Percentiles rank a stretch among this genome's conserved stretches.
phyloP scores from a whole-genome alignment of 1,284 basidiomycete genomes.

The Coniferiporia weirii region DNA sequence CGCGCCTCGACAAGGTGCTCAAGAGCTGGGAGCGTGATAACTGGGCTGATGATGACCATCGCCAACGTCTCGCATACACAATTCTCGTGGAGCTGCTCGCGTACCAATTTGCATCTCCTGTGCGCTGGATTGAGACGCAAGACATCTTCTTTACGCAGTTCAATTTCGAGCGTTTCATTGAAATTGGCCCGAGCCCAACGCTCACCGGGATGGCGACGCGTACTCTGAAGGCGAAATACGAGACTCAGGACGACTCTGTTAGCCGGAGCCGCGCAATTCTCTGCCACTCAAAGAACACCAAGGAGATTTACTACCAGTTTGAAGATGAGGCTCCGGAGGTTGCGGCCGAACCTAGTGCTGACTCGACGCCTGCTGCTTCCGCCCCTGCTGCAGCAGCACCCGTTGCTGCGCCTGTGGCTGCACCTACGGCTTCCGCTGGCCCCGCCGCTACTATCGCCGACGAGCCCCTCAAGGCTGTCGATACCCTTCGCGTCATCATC shows the following conservation, averaged over 20 bases:
- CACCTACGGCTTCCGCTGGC: constrained; percentile 46
- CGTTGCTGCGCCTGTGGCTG: constrained; percentile 39
- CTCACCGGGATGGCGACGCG: constrained; percentile 95
- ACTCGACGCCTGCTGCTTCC: constrained; percentile 36
- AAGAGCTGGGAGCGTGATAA: constrained; percentile 90
- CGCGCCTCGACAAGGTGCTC: constrained; percentile 88
- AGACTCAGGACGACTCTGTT: constrained; percentile 81
- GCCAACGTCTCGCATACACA: constrained; percentile 90
- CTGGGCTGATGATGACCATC: constrained; percentile 79
- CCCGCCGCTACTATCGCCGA: constrained; percentile 80
- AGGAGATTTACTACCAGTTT: constrained; percentile 97
- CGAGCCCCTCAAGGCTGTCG: constrained; percentile 86
- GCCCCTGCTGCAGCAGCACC: constrained; percentile 41
- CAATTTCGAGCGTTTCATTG: constrained; percentile 90
- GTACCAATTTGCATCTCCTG: constrained; percentile 94
- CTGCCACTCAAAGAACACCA: constrained; percentile 92
- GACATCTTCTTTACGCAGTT: constrained; percentile 90
- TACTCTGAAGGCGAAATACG: constrained; percentile 95
- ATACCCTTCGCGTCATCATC: constrained; percentile 85
- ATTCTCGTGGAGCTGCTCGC: constrained; percentile 95
- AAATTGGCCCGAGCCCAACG: constrained; percentile 94
- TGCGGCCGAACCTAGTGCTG: constrained; percentile 35
- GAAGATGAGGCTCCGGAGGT: constrained; percentile 76
- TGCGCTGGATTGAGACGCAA: constrained; percentile 98
- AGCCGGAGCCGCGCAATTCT: constrained; percentile 79